Percentiles rank a stretch among this genome's conserved stretches.
phyloP scores from a whole-genome alignment of 352 stramenopile genomes.

The Globisporangium takayamanum region DNA sequence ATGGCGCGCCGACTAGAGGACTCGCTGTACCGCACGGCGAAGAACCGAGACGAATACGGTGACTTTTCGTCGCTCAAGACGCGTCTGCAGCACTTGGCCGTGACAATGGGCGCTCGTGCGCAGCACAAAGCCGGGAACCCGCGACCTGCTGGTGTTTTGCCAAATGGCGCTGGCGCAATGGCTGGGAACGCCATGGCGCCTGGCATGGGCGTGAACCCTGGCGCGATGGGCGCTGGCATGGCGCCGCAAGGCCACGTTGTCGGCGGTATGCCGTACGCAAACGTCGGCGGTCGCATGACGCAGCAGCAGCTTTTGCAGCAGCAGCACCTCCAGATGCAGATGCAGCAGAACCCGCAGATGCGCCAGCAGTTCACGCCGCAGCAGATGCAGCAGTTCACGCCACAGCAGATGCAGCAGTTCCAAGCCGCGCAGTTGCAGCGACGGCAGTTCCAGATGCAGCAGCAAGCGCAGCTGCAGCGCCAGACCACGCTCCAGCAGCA shows the following conservation, averaged over 20 bases:
- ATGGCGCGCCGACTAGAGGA: constrained; percentile 98
- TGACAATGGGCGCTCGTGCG: constrained; percentile 81
- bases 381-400: constrained; percentile 65
- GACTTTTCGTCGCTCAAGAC: constrained; percentile 95
- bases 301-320: constrained; percentile 77
- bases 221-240: constrained; percentile 38
- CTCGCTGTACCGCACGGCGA: constrained; percentile 92
- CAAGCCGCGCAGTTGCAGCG: constrained; percentile 27
- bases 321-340: constrained; percentile 67
- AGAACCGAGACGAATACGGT: constrained; percentile 94
- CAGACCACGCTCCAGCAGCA: constrained; percentile 57
- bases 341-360: constrained; percentile 78
- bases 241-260: constrained; percentile 49
- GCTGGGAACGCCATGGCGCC: constrained; percentile 17
- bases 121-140: constrained; percentile 71
- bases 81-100: constrained; percentile 93
- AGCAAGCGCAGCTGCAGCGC: constrained; percentile 53
- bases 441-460: constrained; percentile 45
- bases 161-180: constrained; percentile 42
- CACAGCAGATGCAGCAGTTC: constrained; percentile 22
- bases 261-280: constrained; percentile 64
- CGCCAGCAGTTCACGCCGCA: constrained; percentile 75
- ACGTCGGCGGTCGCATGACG: constrained; percentile 60
- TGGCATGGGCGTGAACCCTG: constrained; percentile 44
- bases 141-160: constrained; percentile 25